These are phyloP conservation scores for Leersia perrieri DNA, from an alignment of 176 grass and related monocot genomes.

Conservation along the genomic window DNA sequence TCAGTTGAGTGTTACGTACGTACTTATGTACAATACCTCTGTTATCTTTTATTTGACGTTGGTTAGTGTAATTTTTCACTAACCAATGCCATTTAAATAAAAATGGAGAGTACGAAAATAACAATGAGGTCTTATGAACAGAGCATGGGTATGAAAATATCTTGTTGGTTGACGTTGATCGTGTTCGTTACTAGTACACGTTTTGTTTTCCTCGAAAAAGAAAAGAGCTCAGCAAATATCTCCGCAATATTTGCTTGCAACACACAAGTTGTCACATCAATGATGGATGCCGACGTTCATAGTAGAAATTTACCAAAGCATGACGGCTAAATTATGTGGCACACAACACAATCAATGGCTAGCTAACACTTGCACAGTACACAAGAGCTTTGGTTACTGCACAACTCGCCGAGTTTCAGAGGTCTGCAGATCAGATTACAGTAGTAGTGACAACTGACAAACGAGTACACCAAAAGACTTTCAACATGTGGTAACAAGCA, in stretches of 20 bases:
- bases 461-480: too few relatives aligned
- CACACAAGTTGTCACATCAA: background rate
- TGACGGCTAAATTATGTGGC: background rate
- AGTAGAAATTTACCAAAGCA: background rate
- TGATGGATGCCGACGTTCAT: background rate
- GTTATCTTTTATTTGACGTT: too few relatives aligned
- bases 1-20: background rate
- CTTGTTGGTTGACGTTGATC: too few relatives aligned
- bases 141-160: background rate
- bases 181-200: too few relatives aligned
- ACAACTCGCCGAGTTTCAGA: background rate
- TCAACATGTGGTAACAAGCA: too few relatives aligned
- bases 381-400: background rate
- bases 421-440: too few relatives aligned
- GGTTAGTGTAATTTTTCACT: too few relatives aligned
- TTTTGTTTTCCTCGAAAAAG: background rate
- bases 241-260: too few relatives aligned
- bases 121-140: background rate
- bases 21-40: too few relatives aligned
- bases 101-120: too few relatives aligned
- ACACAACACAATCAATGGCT: background rate
- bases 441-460: too few relatives aligned
- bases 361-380: background rate
- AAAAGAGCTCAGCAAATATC: background rate
- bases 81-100: too few relatives aligned